phyloP scores from a whole-genome alignment of 176 grass and related monocot species.

The sorghum (Sorghum bicolor) region Sorghum_bicolor_NCBIv3 NC_012875.2:53846501-53847000 shows the following conservation, averaged over 20 bases:
- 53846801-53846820: not conserved
- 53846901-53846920: not conserved
- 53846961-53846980: not conserved
- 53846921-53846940: not conserved
- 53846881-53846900: not conserved
- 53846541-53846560: not conserved
- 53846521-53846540: not conserved
- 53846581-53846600: not conserved
- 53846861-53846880: not conserved
- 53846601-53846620: conserved; percentile 12
- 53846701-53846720: conserved; percentile 7
- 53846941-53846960: not conserved
- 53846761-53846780: too few species aligned
- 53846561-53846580: conserved; percentile 4
- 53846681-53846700: conserved; percentile 21
- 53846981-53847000: not conserved
- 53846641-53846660: not conserved
- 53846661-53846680: conserved; percentile 29
- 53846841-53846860: too few species aligned
- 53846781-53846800: conserved; percentile 27
- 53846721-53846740: conserved; percentile 5
- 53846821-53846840: not conserved
- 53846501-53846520: too few species aligned
- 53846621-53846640: not conserved
- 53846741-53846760: too few species aligned